Percentiles rank a stretch among this genome's conserved stretches.
Conservation (phyloP, 805 yeast genomes). For the Nakazawaea laoshanensis region DNA sequence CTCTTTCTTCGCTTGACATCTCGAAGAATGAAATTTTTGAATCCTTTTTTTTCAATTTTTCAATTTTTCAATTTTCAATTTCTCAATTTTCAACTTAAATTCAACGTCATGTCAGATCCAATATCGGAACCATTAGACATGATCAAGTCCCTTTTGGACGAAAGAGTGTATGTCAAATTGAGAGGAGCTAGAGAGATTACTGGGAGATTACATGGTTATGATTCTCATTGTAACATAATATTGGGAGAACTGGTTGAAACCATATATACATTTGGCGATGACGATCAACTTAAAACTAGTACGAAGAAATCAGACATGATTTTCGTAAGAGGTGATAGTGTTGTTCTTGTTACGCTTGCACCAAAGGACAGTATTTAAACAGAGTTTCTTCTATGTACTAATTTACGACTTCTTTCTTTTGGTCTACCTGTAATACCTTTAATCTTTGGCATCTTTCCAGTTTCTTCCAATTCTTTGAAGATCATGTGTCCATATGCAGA, state of each 20-base stretch:
- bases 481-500: conserved; percentile 57
- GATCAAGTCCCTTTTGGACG: conserved; percentile 80
- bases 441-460: conserved; percentile 51
- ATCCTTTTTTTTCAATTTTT: no score
- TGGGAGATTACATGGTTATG: conserved; percentile 90
- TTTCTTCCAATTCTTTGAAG: conserved; percentile 41
- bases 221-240: conserved; percentile 94
- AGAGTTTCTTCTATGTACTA: conserved; percentile 55
- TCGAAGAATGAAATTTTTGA: no score
- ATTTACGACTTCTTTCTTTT: conserved; percentile 20
- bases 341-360: conserved; percentile 53
- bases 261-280: conserved; percentile 50
- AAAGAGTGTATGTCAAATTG: conserved; percentile 75
- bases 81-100: no score
- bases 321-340: conserved; percentile 97
- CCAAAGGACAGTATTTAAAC: conserved; percentile 22
- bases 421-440: conserved; percentile 37
- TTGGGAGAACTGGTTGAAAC: conserved; percentile 89
- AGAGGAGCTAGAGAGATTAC: conserved; percentile 91
- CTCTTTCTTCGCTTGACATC: no score
- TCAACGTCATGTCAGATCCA: conserved; percentile 10
- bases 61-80: no score
- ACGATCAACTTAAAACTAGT: conserved; percentile 32
- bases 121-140: conserved; percentile 80
- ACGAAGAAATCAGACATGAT: conserved; percentile 75